Base-by-base conservation (phyloP, 768 basidiomycete species). In the Mycena olivaceomarginata region DNA sequence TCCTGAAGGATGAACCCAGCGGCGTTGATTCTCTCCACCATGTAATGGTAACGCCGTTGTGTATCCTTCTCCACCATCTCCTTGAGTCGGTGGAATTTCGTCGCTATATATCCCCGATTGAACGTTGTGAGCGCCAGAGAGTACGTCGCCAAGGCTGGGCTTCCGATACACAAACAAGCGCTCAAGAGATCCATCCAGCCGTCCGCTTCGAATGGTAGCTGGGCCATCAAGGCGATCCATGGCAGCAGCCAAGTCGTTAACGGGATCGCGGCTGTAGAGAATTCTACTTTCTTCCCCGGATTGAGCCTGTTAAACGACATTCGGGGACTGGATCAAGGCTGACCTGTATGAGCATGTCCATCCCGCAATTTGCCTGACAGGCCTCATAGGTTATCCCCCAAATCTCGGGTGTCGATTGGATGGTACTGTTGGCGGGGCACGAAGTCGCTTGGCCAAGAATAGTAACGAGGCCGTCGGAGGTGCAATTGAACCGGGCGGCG, bases 221-320 rank as follows among this genome's bases (percentile, higher is more conserved):
- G 79, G 7, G 79, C 77, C 15, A 75, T 70, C 40, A 80, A 69
- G 10, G 79, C 77, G 25, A 80, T 63, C 77, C 77, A 80, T 22
- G 79, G 79, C 6, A 80, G 65, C 43, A 78, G 31, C 79, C 79
- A 80, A n/a, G 71, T 79, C 18, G 78, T 73, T 43, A 79, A 39
- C 6, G 75, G 46, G 31, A 70, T 53, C 6, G 75, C 45, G n/a
- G 75, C 25, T n/a, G 40, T 2, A 73, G 25, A 39, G 70, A 74
- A 39, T 70, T 25, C 53, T 25, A 75, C 13, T 59, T 41, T 75
- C 73, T 71, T 59, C 1, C 15, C 7, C 22, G 20, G 53, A 57
- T 10, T 53, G 56, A 31, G 67, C 37, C 10, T 11, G 7, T 39
- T 15, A 20, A 1, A 40, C 31, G 18, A 31, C 39, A 13, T 20